Evolutionary conservation across 140 eudicot species (phyloP), one percentile per base, ranked within the genome.

Genomic region (Bidens hawaiensis): DNA sequence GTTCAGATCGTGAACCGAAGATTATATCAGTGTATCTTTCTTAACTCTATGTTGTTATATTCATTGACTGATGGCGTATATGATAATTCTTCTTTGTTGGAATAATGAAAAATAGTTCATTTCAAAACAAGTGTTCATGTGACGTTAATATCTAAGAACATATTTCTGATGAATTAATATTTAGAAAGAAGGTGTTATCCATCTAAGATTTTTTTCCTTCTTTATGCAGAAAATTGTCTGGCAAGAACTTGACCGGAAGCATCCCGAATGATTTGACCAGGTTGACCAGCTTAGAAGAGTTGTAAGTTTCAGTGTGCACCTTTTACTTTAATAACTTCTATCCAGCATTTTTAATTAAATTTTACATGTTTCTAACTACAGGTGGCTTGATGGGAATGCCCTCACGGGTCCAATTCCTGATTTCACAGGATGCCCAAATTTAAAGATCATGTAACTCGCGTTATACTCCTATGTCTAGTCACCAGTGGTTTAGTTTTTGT

Each of bases 361-460:
- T 47, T 38, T 47, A 16, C 21, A 40, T 40, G 64, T 48, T 71
- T 17, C 18, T 53, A 25, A 55, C 26, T 75, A 66, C 77, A 91
- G 98, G 58, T 87, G 91, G 96, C 98, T 91, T 50, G 89, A 87
- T 78, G 95, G 94, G 60, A 91, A 87, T 69, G 88, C 93, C 10
- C 60, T 91, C 59, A 70, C 75, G 55, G 98, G 98, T 64, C 33
- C 85, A 22, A 80, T 91, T 75, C 96, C 98, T 67, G 98, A 91
- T 80, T 87, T 91, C 62, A 63, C 79, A 16, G 93, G 93, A 75
- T 87, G 88, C 79, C 78, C 85, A 12, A 81, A 80, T 79, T 79
- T 91, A 73, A 80, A 63, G 64, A 85, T 57, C 72, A 87, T 91
- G 98, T 91, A 90, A 65, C 13, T 0, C 4, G 22, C 49, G 25